Evolutionary conservation across 2,329 filamentous ascomycete genomes (phyloP).

Genomic region (Nectriaceae sp.): DNA sequence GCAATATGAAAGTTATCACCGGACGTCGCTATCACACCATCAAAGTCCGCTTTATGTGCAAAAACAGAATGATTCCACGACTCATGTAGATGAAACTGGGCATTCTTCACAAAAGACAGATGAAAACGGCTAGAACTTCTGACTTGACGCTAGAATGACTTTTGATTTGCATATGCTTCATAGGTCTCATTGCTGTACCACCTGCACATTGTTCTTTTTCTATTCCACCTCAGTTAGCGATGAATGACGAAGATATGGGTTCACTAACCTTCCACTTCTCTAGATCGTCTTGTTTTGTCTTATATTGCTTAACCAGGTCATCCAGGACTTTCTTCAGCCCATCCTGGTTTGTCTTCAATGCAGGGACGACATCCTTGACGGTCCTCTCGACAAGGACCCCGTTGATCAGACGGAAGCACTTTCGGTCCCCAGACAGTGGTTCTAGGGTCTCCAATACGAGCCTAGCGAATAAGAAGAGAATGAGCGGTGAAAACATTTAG

Average conservation of each 20-base stretch:
- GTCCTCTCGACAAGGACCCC: constrained; percentile 94
- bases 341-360: constrained; percentile 90
- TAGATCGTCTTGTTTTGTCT: constrained; percentile 89
- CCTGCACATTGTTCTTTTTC: constrained; percentile 90
- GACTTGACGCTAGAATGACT: background rate
- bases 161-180: constrained; percentile 21
- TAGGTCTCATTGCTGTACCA: constrained; percentile 69
- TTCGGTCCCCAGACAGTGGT: constrained; percentile 80
- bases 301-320: constrained; percentile 95
- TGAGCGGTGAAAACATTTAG: constrained; percentile 20
- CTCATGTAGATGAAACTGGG: background rate
- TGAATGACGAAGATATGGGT: background rate
- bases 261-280: constrained; percentile 92
- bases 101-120: background rate
- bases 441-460: constrained; percentile 91
- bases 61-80: background rate
- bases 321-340: constrained; percentile 92
- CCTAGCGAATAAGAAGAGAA: constrained; percentile 48
- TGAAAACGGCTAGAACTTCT: too few relatives aligned
- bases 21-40: background rate
- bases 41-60: background rate
- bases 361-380: constrained; percentile 87
- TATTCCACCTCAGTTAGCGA: constrained; percentile 38
- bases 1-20: too few relatives aligned
- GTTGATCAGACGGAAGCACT: constrained; percentile 99